Percentiles rank a stretch among this genome's conserved stretches.
These are phyloP conservation scores for Dioscorea cayenensis DNA, from an alignment of 116 monocot genomes.

Conservation along the genomic window DNA sequence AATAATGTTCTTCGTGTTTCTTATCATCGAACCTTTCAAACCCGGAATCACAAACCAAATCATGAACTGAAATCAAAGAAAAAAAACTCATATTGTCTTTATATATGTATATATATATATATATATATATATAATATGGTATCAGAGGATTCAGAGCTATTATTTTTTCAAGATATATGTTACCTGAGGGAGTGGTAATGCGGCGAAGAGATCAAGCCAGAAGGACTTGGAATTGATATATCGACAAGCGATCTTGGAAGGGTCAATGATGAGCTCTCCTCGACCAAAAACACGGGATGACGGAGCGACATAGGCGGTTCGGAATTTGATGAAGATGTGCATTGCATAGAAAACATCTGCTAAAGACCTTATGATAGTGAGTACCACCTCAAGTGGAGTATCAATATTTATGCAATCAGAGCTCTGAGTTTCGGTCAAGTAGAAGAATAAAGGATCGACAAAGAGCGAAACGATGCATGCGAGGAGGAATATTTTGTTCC, in stretches of 20 bases:
- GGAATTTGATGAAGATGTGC: constrained; percentile 67
- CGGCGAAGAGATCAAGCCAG: constrained; percentile 58
- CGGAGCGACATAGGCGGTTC: constrained; percentile 75
- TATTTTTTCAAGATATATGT: neutral
- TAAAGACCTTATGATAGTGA: constrained; percentile 46
- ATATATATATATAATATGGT: too few relatives aligned
- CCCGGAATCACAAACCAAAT: constrained; percentile 69
- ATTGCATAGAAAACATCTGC: constrained; percentile 58
- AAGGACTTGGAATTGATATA: constrained; percentile 51
- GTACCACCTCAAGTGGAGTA: constrained; percentile 18
- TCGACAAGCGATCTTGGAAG: constrained; percentile 47
- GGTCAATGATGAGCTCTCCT: constrained; percentile 79
- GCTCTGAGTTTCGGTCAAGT: constrained; percentile 33
- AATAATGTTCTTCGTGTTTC: constrained; percentile 52
- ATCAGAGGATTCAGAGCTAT: neutral
- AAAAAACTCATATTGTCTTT: neutral
- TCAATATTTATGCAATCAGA: constrained; percentile 36
- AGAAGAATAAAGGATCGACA: constrained; percentile 80
- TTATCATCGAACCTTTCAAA: constrained; percentile 38
- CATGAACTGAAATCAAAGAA: constrained; percentile 45
- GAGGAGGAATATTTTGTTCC: constrained; percentile 67
- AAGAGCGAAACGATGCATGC: constrained; percentile 67
- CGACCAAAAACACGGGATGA: constrained; percentile 86
- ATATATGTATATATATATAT: too few relatives aligned
- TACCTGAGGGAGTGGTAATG: constrained; percentile 85